phyloP scores from a whole-genome alignment of 768 basidiomycete species.

The Auriscalpium microsporum region DNA sequence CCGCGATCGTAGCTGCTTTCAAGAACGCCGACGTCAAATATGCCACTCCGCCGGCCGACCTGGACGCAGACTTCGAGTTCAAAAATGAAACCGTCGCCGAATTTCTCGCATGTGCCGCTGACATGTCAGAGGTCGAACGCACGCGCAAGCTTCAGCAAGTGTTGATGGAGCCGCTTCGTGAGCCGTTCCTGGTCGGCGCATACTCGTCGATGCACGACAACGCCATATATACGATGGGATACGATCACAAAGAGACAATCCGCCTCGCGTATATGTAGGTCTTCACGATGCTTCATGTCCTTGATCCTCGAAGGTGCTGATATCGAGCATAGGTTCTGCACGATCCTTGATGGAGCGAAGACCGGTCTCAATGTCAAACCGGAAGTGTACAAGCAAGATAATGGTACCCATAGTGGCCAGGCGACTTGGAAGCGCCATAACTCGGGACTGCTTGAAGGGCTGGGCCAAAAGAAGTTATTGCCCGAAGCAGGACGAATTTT shows the following conservation, averaged over 20 bases:
- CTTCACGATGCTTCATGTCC: neutral
- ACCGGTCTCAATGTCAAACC: conserved; percentile 41
- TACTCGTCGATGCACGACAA: conserved; percentile 49
- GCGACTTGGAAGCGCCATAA: conserved; percentile 15
- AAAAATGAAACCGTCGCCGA: conserved; percentile 36
- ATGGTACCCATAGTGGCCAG: neutral
- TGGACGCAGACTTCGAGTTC: conserved; percentile 34
- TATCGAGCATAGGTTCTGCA: conserved; percentile 32
- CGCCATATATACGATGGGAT: conserved; percentile 45
- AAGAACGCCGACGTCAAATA: conserved; percentile 40
- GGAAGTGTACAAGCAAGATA: conserved; percentile 18
- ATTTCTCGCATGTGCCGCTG: conserved; percentile 28
- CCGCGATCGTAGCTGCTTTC: conserved; percentile 45
- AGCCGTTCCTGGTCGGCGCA: conserved; percentile 38
- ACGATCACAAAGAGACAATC: conserved; percentile 37
- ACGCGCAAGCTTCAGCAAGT: conserved; percentile 37
- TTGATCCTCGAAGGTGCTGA: neutral
- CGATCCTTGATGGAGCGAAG: conserved; percentile 52
- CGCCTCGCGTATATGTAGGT: conserved; percentile 47
- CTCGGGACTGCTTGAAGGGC: neutral
- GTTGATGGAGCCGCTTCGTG: conserved; percentile 41
- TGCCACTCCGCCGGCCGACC: conserved; percentile 38
- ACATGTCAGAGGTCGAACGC: conserved; percentile 16
- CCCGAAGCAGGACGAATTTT: neutral
- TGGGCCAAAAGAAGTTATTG: conserved; percentile 14